Base-by-base conservation (phyloP, 495 filamentous ascomycete genomes). In the Thozetella sp. region DNA sequence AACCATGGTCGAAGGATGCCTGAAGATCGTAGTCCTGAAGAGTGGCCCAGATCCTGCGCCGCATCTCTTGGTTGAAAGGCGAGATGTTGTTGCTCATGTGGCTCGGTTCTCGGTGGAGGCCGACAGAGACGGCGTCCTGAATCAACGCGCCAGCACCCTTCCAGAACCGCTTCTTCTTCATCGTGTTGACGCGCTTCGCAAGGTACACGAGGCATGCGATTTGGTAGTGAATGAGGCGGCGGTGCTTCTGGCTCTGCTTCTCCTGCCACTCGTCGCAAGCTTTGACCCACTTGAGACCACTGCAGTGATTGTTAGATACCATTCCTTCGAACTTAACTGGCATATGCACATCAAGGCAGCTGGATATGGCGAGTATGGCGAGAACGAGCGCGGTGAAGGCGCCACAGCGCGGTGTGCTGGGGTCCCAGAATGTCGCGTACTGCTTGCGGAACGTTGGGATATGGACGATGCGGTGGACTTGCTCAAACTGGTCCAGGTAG, bases 41-140 rank as follows among this genome's bases (percentile, higher is more conserved):
- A 2, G 84, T 87, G 0, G 76, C 79, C 87, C 87, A 90, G n/a
- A 90, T 80, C 22, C 87, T 72, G 53, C 86, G 70, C 25, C 86
- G 79, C 84, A 88, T 86, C 67, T 90, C 87, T 63, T 83, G 83
- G 59, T 81, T 83, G 64, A 86, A 88, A n/a, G 67, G 64, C 10
- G 69, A 72, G 25, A 73, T 69, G 34, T 67, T 70, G 54, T 64
- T 64, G 27, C 62, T 62, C 54, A 74, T 68, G 58, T 67, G 62
- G 53, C 64, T 65, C 0, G 82, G 80, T 37, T 86, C 82, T 9
- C 81, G 65, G 60, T 88, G 83, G 2, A 87, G 69, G 0, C 84
- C 86, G 62, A 86, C 83, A 10, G 74, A 70, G 37, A 87, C 74
- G 53, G 81, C 84, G 56, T 84, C 79, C 62, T 83, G 80, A 25